These are phyloP conservation scores for Suhomyces wounanorum DNA, from an alignment of 1,139 yeast species.

Conservation along the genomic window DNA sequence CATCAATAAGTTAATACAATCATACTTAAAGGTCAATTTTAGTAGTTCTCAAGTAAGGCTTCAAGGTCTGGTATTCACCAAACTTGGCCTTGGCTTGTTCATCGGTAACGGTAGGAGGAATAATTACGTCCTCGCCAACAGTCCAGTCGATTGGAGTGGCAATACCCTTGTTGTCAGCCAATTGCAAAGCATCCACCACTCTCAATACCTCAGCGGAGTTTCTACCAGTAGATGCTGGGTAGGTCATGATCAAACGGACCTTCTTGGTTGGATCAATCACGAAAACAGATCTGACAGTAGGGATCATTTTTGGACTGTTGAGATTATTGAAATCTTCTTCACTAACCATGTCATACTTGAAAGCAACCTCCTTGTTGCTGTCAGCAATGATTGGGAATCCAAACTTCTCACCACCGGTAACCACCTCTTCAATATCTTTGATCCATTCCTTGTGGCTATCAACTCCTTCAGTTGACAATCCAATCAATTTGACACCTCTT, in stretches of 20 bases:
- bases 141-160: conserved; percentile 89
- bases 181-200: conserved; percentile 77
- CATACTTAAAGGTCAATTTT: neutral
- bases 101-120: conserved; percentile 70
- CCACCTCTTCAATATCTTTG: conserved; percentile 75
- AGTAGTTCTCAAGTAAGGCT: conserved; percentile 61
- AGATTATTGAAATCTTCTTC: conserved; percentile 22
- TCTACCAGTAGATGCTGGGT: conserved; percentile 87
- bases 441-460: conserved; percentile 79
- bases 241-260: conserved; percentile 69
- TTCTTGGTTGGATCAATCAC: conserved; percentile 79
- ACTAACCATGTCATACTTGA: conserved; percentile 68
- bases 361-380: conserved; percentile 67
- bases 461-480: conserved; percentile 72
- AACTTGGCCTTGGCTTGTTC: conserved; percentile 72
- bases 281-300: conserved; percentile 81
- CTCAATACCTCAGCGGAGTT: conserved; percentile 86
- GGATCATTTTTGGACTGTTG: conserved; percentile 17
- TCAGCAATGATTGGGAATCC: conserved; percentile 83
- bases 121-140: conserved; percentile 83
- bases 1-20: conserved; percentile 3
- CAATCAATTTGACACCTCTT: conserved; percentile 76
- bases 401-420: conserved; percentile 57
- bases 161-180: conserved; percentile 68
- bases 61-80: conserved; percentile 75